phyloP scores from a whole-genome alignment of 305 asterid genomes.

The Solanum hybrid region DNA sequence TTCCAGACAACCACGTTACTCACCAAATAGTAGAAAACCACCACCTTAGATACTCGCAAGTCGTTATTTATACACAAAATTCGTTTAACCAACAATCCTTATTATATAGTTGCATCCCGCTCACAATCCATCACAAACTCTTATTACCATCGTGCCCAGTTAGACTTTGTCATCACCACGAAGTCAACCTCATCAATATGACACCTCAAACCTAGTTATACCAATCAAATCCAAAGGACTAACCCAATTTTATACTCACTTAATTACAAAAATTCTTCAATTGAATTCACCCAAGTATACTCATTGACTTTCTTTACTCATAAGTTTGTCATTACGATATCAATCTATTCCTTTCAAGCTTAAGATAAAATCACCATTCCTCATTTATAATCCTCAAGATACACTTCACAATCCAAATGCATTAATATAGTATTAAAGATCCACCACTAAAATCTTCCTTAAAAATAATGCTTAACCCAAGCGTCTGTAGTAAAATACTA shows the following conservation, averaged over 20 bases:
- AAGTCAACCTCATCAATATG: background rate
- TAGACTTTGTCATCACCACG: background rate
- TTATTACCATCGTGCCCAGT: background rate
- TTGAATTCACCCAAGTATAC: background rate
- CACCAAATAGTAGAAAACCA: background rate
- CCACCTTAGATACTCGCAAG: background rate
- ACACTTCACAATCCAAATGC: too few species aligned
- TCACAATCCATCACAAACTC: background rate
- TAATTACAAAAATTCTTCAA: too few species aligned
- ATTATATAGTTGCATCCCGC: background rate
- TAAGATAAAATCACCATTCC: too few species aligned
- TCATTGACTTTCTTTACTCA: background rate
- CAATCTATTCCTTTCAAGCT: too few species aligned
- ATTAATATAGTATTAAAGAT: too few species aligned
- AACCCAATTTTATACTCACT: background rate
- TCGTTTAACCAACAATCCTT: background rate
- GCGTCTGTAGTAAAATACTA: too few species aligned
- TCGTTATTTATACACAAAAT: background rate
- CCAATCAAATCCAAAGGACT: background rate
- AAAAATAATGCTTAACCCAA: too few species aligned
- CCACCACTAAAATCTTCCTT: too few species aligned
- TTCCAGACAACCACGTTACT: background rate
- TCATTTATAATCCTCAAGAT: too few species aligned
- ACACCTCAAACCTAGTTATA: background rate
- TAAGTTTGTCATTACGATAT: too few species aligned